Evolutionary conservation across 257 asterid species (phyloP), one percentile per base, ranked within the genome.

Genomic region (Nicotiana tabacum): DNA sequence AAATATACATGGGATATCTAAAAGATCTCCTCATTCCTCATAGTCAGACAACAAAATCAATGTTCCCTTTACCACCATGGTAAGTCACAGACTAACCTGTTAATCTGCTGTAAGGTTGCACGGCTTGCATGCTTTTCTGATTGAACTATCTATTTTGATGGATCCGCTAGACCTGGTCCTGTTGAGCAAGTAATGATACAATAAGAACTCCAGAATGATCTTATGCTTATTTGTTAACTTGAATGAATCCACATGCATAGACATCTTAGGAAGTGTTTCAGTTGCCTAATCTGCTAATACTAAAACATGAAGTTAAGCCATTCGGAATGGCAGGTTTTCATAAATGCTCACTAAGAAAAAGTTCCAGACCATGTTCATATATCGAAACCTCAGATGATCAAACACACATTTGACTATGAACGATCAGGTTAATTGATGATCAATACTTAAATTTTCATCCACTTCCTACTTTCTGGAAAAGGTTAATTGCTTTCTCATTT

Each of bases 1-100:
- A 82, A 35, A 74, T 82, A n/a, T 82, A 82, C 82, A 72, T 74
- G 82, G 85, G 85, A 30, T 53, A 74, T 82, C 70, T 82, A 66
- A 82, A 60, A 62, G 85, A 82, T 76, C 82, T 65, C 27, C 79
- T 83, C 55, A 53, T 29, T 72, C 68, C 79, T 33, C 70, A 64
- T 18, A 21, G 35, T 62, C 80, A 66, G 68, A 66, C 60, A 48
- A 64, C 78, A 9, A 29, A 65, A 9, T 24, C 66, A 67, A 77
- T 46, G 17, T 46, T 72, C 24, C 79, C 79, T 72, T 72, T 64
- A 55, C 83, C 83, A 30, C 79, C 61, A 32, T 48, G 83, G 85
- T 66, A 77, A 6, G 78, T 76, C 62, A 60, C 61, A 24, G 13
- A 72, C 37, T 46, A 46, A 46, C 60, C 16, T 11, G 57, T 43